These are phyloP conservation scores for Pholiota conissans DNA, from an alignment of 768 basidiomycete genomes.

Conservation along the genomic window DNA sequence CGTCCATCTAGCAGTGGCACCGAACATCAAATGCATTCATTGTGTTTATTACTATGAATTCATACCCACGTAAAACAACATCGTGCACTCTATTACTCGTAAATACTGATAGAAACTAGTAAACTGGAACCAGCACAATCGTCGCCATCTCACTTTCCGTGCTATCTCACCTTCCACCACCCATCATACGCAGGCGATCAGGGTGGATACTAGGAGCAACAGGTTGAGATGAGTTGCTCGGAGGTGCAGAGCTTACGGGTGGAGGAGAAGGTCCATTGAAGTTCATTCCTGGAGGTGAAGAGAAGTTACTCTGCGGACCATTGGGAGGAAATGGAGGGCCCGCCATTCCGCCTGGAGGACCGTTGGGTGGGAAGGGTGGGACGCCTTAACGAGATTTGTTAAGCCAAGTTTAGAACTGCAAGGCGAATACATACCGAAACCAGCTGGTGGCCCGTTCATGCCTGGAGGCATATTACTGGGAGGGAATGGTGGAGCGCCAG, in stretches of 20 bases:
- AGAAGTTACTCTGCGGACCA: constrained; percentile 33
- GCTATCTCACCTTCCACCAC: constrained; percentile 23
- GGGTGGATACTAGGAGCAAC: constrained; percentile 76
- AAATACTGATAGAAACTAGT: constrained; percentile 1
- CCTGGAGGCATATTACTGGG: constrained; percentile 52
- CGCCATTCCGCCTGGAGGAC: constrained; percentile 36
- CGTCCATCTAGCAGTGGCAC: constrained; percentile 1
- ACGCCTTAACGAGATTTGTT: constrained; percentile 23
- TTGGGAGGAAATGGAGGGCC: constrained; percentile 46
- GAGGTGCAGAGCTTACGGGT: constrained; percentile 27
- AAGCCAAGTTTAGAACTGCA: neutral
- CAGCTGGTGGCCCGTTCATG: constrained; percentile 36
- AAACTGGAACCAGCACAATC: neutral
- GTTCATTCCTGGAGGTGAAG: constrained; percentile 28
- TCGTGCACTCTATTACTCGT: constrained; percentile 5
- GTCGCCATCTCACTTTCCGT: neutral
- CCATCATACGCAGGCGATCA: constrained; percentile 83
- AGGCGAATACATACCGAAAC: constrained; percentile 20
- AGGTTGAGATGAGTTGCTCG: constrained; percentile 26
- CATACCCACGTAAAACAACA: neutral
- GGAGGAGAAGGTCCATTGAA: constrained; percentile 35
- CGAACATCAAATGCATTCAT: neutral
- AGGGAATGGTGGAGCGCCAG: constrained; percentile 73
- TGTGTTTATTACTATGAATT: neutral
- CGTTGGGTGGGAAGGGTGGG: constrained; percentile 56